Evolutionary conservation across 345 rosid genomes (phyloP), one percentile per base, ranked within the genome.

Genomic region (Lumnitzera racemosa): DNA sequence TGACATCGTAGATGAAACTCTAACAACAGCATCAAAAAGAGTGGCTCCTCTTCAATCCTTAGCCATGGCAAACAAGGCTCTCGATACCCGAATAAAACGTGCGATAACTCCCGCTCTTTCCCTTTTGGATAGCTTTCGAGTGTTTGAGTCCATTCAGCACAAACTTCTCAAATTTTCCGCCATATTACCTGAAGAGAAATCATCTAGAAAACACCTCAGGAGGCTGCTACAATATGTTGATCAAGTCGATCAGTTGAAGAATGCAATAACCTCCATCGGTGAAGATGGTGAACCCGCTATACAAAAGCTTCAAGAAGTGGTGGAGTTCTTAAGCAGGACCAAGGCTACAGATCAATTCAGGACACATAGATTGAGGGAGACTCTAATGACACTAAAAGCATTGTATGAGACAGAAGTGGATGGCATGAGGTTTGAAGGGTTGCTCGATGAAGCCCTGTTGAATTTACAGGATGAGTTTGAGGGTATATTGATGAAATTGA

Each of bases 261-360:
- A 41, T 2, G 75, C 76, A 1, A 71, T 82, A n/a, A 63, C 62
- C 67, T 53, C 71, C 1, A 85, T 85, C 14, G 47, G 62, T 56
- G 62, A 61, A 56, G 80, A 80, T 9, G 83, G 88, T 1, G 82
- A 79, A 57, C 88, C 82, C 0, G 86, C 75, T 69, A 80, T 82
- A 55, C 91, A 82, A 65, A 85, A 70, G 77, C 82, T 85, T 41
- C 91, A 85, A 56, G 91, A 85, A 67, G 88, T 78, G 51, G 87
- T 82, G 69, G 88, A 85, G 79, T 85, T 85, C 76, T 68, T 85
- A 78, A 85, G 88, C 79, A 67, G 91, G 74, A 85, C 91, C 13
- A 82, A 82, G 68, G 88, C 88, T 47, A 75, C 88, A 14, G 91
- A 80, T 64, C 85, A 67, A 67, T 67, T 53, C 24, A 71, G 75